phyloP scores from a whole-genome alignment of 2,329 filamentous ascomycete genomes.

The Coccinonectria pachysandricola region DNA sequence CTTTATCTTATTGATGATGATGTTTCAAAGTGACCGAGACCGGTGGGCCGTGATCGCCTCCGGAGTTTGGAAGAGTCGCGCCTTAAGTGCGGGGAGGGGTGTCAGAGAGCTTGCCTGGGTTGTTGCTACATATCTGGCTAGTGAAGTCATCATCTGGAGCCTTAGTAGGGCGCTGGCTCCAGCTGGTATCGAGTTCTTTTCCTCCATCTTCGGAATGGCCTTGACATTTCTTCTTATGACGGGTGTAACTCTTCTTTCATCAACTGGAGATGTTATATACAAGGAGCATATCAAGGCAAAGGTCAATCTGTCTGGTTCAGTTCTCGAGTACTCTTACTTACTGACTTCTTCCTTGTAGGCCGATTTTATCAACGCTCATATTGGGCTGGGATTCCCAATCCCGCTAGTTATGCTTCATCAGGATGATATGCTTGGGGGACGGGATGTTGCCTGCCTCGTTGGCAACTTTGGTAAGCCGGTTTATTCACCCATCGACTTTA shows the following conservation, averaged over 20 bases:
- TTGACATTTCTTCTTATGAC: conserved; percentile 28
- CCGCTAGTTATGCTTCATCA: conserved; percentile 37
- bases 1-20: conserved; percentile 3
- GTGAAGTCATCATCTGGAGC: conserved; percentile 37
- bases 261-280: conserved; percentile 19
- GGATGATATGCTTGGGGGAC: conserved; percentile 20
- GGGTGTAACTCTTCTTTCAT: conserved; percentile 8
- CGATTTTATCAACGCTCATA: conserved; percentile 39
- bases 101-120: conserved; percentile 21
- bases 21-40: conserved; percentile 18
- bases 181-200: conserved; percentile 31
- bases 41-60: conserved; percentile 7
- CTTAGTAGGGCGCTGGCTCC: conserved; percentile 27
- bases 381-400: conserved; percentile 40
- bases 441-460: conserved; percentile 31
- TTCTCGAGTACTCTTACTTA: too few species aligned
- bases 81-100: conserved; percentile 1
- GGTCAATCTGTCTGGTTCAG: too few species aligned
- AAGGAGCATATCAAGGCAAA: conserved; percentile 22
- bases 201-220: conserved; percentile 38
- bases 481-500: too few species aligned
- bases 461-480: too few species aligned
- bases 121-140: conserved; percentile 27
- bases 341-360: too few species aligned
- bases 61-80: conserved; percentile 11